Evolutionary conservation across 768 basidiomycete species (phyloP).

Genomic region (Lactarius evosmus): DNA sequence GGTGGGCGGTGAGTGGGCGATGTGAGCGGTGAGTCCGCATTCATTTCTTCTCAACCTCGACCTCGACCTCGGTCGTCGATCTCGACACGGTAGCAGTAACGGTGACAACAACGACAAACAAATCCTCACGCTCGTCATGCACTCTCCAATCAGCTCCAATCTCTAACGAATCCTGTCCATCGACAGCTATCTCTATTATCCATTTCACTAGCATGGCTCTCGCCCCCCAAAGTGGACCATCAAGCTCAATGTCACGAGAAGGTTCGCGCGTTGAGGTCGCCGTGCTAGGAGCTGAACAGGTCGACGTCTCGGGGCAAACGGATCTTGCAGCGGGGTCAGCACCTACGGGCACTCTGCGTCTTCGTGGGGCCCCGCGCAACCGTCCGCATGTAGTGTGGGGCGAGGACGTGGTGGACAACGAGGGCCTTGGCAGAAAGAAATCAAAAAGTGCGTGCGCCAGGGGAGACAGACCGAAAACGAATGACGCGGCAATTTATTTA

Average conservation of each 20-base stretch:
- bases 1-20: conserved; percentile 23
- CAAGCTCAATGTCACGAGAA: conserved; percentile 15
- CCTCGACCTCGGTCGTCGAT: too few relatives aligned
- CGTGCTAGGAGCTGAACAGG: conserved; percentile 11
- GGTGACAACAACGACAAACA: too few relatives aligned
- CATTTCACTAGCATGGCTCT: conserved; percentile 7
- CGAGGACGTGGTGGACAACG: conserved; percentile 66
- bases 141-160: neutral
- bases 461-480: neutral
- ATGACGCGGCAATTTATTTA: neutral
- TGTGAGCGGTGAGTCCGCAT: conserved; percentile 14
- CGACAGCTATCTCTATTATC: neutral
- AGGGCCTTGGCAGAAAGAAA: conserved; percentile 83
- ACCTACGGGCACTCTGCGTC: conserved; percentile 9
- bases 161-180: neutral
- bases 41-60: conserved; percentile 5
- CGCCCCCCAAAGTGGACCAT: neutral
- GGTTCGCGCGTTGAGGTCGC: conserved; percentile 14
- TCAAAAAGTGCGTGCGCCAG: conserved; percentile 51
- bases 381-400: conserved; percentile 70
- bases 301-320: neutral
- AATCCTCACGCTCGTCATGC: neutral
- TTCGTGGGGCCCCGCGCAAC: conserved; percentile 16
- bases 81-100: too few relatives aligned
- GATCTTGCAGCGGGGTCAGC: neutral